Evolutionary conservation across 345 rosid species (phyloP), one percentile per base, ranked within the genome.

Genomic region (Populus simonii): DNA sequence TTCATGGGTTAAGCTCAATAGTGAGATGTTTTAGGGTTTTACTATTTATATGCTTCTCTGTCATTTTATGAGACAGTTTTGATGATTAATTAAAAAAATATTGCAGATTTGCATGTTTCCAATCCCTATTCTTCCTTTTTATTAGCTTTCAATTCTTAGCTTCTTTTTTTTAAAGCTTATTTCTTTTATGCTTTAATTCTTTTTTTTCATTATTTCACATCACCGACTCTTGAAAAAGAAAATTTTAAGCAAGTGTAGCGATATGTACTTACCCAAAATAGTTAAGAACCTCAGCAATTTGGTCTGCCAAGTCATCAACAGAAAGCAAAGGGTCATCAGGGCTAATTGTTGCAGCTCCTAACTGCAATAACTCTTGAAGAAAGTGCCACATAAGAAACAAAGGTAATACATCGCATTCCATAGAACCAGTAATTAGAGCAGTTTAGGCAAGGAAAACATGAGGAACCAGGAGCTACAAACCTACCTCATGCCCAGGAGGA

Each of bases 401-500:
- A 71, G 75, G 39, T 49, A 29, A 57, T 13, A 70, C 72, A 82
- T 81, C 78, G 68, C 35, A 69, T 75, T 70, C 78, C 49, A n/a
- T 9, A 74, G 38, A 73, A 55, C 41, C 51, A 38, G 57, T 33
- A 63, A 66, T 68, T 71, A 86, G 77, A 83, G 80, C 86, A 86
- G 43, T 73, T 67, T 41, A 70, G 9, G 16, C 41, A 57, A 16
- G 53, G 67, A 76, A 77, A 70, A 81, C 31, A 41, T 31, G 18
- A 17, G 65, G 57, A 70, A 76, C 23, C 31, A 68, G 78, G 51
- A 84, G 81, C 83, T 72, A 90, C 97, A 79, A 84, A 92, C 98
- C 98, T 96, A 92, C 98, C 98, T 96, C 97, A 68, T 96, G 98
- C 76, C 97, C 98, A 31, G 97, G 94, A 76, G 99, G 98, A 84